Conservation (phyloP, 371 early-diverging fungal species). For the Mortierella sp. region DNA sequence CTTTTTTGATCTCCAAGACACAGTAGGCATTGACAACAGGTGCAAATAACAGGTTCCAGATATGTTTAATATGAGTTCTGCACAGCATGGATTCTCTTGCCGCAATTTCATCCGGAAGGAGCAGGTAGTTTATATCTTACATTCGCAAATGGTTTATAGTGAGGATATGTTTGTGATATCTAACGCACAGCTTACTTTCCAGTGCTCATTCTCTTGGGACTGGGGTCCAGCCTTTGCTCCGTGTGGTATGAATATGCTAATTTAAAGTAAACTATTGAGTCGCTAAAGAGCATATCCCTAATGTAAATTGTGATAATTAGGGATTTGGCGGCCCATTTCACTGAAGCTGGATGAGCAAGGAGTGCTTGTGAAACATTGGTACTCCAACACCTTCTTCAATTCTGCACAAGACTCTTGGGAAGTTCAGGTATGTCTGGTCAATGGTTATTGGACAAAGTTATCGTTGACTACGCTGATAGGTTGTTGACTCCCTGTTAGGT, state of each 20-base stretch:
- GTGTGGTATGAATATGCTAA: slow-evolving; percentile 31
- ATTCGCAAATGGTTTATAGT: not conserved
- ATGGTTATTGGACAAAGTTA: not conserved
- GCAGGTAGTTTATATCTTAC: slow-evolving; percentile 32
- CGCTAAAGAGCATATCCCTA: not conserved
- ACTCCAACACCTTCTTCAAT: slow-evolving; percentile 1
- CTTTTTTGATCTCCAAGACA: not conserved
- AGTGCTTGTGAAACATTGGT: slow-evolving; percentile 29
- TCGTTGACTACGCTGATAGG: too few species aligned
- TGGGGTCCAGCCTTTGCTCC: slow-evolving; percentile 56
- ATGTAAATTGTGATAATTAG: slow-evolving; percentile 13
- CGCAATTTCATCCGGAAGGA: slow-evolving; percentile 53
- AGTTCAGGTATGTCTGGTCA: slow-evolving; percentile 16
- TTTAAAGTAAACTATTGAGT: not conserved
- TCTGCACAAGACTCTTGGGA: slow-evolving; percentile 8
- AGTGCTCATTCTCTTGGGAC: slow-evolving; percentile 57
- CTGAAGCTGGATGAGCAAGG: slow-evolving; percentile 22
- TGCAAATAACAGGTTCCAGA: slow-evolving; percentile 41
- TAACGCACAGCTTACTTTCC: not conserved
- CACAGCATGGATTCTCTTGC: slow-evolving; percentile 46
- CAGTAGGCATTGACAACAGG: not conserved
- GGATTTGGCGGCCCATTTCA: slow-evolving; percentile 50
- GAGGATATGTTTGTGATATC: not conserved
- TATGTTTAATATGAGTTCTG: slow-evolving; percentile 54
- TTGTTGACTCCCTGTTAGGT: not conserved